Evolutionary conservation across 2,329 filamentous ascomycete genomes (phyloP).

Genomic region (Ceratocystis ficicola): DNA sequence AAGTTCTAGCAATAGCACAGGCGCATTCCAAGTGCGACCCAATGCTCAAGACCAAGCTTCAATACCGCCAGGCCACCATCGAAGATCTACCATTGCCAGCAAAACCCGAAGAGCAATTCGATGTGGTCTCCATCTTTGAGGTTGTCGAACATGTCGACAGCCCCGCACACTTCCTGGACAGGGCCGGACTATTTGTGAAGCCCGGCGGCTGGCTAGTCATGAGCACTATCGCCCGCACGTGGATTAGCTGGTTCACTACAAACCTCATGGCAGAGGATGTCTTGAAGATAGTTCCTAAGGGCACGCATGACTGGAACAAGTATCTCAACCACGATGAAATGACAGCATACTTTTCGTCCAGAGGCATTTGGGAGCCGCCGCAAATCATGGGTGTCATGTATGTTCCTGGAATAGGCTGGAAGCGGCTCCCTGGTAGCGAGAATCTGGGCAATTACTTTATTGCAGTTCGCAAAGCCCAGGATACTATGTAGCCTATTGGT

Average conservation of each 20-base stretch:
- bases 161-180: constrained; percentile 60
- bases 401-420: constrained; percentile 84
- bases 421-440: constrained; percentile 66
- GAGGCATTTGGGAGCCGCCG: constrained; percentile 47
- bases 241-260: constrained; percentile 81
- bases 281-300: constrained; percentile 72
- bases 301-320: constrained; percentile 93
- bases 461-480: constrained; percentile 47
- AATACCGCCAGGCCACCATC: constrained; percentile 64
- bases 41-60: constrained; percentile 47
- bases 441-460: constrained; percentile 94
- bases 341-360: constrained; percentile 40
- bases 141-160: constrained; percentile 84
- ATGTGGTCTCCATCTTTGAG: constrained; percentile 82
- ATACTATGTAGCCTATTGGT: background rate
- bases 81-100: constrained; percentile 48
- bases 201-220: constrained; percentile 89
- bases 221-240: constrained; percentile 83
- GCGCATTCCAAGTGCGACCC: constrained; percentile 67
- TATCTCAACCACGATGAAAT: constrained; percentile 84
- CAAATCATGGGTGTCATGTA: constrained; percentile 73
- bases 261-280: constrained; percentile 86
- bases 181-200: constrained; percentile 61
- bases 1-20: constrained; percentile 62
- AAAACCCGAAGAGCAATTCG: constrained; percentile 42